These are phyloP conservation scores for Maudiozyma serrabonitensis DNA, from an alignment of 805 yeast genomes.

Conservation along the genomic window DNA sequence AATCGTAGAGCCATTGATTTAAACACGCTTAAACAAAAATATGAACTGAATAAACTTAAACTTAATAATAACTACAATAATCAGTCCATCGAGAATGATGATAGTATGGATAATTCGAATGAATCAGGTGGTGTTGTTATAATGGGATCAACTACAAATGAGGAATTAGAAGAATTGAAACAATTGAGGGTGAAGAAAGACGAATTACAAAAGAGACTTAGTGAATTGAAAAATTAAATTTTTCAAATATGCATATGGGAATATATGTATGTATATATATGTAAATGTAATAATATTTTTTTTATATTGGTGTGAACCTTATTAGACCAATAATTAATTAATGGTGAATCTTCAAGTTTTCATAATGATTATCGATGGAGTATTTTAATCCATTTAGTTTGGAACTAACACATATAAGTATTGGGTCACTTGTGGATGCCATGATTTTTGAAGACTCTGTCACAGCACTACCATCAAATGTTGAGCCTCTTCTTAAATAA, in stretches of 20 bases:
- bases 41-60: conserved; percentile 21
- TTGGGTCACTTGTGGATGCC: conserved; percentile 58
- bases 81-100: conserved; percentile 1
- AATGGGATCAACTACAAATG: conserved; percentile 26
- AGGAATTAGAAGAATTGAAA: conserved; percentile 23
- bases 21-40: conserved; percentile 22
- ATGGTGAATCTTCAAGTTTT: conserved; percentile 2
- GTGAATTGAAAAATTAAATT: background rate
- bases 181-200: conserved; percentile 17
- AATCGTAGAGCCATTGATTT: conserved; percentile 21
- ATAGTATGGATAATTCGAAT: conserved; percentile 7
- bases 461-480: conserved; percentile 50
- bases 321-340: background rate
- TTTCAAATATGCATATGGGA: background rate
- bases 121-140: conserved; percentile 21
- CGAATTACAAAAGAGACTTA: conserved; percentile 10
- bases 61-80: conserved; percentile 12
- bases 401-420: conserved; percentile 49
- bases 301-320: background rate
- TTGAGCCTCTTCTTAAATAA: conserved; percentile 51
- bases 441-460: conserved; percentile 49
- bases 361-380: conserved; percentile 4
- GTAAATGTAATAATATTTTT: background rate
- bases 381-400: conserved; percentile 52
- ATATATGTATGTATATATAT: background rate